Percentiles rank a stretch among this genome's conserved stretches.
These are phyloP conservation scores for Magnusiomyces magnusii DNA, from an alignment of 1,139 yeast genomes.

Conservation along the genomic window DNA sequence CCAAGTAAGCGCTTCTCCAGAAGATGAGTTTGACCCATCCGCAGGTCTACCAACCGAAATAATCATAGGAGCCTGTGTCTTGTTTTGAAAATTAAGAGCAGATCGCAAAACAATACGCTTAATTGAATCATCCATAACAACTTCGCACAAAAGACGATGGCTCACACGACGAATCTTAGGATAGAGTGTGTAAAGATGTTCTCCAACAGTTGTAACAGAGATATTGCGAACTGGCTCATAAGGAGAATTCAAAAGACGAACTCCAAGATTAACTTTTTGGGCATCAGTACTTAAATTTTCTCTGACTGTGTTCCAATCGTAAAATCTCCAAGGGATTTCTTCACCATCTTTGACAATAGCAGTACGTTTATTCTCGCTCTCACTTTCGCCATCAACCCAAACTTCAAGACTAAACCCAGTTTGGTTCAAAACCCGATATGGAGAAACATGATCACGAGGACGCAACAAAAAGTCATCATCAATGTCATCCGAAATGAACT, in stretches of 20 bases:
- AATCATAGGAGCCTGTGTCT: slow-evolving; percentile 54
- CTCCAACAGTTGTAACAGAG: slow-evolving; percentile 78
- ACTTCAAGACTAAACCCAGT: slow-evolving; percentile 75
- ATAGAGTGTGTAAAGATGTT: slow-evolving; percentile 56
- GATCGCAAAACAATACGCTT: slow-evolving; percentile 72
- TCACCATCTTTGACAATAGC: slow-evolving; percentile 43
- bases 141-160: slow-evolving; percentile 66
- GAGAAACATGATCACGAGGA: slow-evolving; percentile 58
- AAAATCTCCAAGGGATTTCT: slow-evolving; percentile 79
- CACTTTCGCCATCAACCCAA: slow-evolving; percentile 52
- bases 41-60: slow-evolving; percentile 28
- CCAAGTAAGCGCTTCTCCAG: slow-evolving; percentile 12
- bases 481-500: slow-evolving; percentile 62
- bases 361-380: slow-evolving; percentile 17
- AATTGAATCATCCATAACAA: slow-evolving; percentile 62
- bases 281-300: slow-evolving; percentile 67
- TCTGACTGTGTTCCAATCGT: slow-evolving; percentile 84
- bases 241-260: slow-evolving; percentile 48
- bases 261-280: slow-evolving; percentile 52
- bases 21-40: slow-evolving; percentile 3
- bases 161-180: slow-evolving; percentile 63
- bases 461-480: slow-evolving; percentile 44
- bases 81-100: slow-evolving; percentile 61
- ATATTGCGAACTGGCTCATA: slow-evolving; percentile 50
- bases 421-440: slow-evolving; percentile 72